Base-by-base conservation (phyloP, 495 filamentous ascomycete species). In the Chaetomium tenue region DNA sequence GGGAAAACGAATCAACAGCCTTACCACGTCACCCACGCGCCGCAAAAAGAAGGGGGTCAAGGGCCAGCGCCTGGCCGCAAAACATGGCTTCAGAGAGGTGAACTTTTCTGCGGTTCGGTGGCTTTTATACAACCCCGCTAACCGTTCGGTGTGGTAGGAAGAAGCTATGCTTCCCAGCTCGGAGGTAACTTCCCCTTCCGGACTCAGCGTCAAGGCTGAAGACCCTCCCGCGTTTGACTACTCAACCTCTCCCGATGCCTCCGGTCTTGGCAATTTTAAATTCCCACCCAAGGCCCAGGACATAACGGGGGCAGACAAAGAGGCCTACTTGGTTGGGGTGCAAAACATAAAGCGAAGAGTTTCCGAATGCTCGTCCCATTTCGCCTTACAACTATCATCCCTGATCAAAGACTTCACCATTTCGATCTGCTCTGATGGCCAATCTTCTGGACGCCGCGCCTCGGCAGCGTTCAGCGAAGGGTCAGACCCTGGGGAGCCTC, bases 1-100 rank as follows among this genome's bases (percentile, higher is more conserved):
- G 71, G 71, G 65, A 60, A 70, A 71, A 22, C 76, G 79, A 18
- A 75, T 80, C 40, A 62, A 60, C 25, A 72, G 70, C 60, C 70
- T 81, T 4, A 60, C 58, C 28, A 50, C 7, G 5, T 75, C 70
- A 16, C 42, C 63, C 39, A 60, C 40, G 39, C 68, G 73, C 18
- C 65, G 51, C 9, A 62, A 67, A n/a, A 67, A 40, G 40, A 57
- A 56, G 44, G 23, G 23, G 20, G 42, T 25, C 50, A 30, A 48
- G 28, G 22, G 23, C 26, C 46, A 3, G 11, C n/a, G 5, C 30
- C 20, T 5, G 2, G 25, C 18, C 16, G 20, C n/a, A 39, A 22
- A 26, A 37, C 18, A 20, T 26, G 16, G n/a, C 12, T 61, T 47
- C 18, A 37, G 18, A 25, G 54, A 67, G 50, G 52, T 63, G 11